Evolutionary conservation across 768 basidiomycete genomes (phyloP).

Genomic region (Boletus pseudo-olivaceus): DNA sequence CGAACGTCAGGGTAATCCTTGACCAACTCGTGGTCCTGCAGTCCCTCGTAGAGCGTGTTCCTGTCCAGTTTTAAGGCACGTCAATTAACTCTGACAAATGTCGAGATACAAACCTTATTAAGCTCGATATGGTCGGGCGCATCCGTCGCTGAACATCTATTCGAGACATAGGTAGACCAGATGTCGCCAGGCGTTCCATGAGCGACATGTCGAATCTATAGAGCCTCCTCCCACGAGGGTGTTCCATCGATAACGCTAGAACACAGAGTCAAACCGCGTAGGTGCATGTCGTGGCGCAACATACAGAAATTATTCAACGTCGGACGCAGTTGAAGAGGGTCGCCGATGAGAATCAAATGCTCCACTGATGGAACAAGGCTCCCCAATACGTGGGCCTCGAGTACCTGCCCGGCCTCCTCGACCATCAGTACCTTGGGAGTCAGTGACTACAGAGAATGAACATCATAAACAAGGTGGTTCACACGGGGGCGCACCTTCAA

Average conservation of each 20-base stretch:
- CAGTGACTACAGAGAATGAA: conserved; percentile 41
- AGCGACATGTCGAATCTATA: conserved; percentile 70
- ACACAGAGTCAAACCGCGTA: not conserved
- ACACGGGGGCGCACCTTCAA: conserved; percentile 42
- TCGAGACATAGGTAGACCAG: conserved; percentile 61
- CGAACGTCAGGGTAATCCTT: conserved; percentile 49
- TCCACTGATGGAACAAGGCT: conserved; percentile 62
- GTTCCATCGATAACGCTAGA: conserved; percentile 68
- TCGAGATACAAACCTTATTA: conserved; percentile 29
- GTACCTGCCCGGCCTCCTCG: conserved; percentile 80
- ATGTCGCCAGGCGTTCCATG: conserved; percentile 66
- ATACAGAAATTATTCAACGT: conserved; percentile 60
- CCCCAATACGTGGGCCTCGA: conserved; percentile 72
- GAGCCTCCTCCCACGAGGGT: conserved; percentile 46
- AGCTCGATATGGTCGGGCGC: conserved; percentile 63
- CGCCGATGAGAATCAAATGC: conserved; percentile 78
- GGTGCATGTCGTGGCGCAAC: conserved; percentile 9
- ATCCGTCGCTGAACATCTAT: conserved; percentile 74
- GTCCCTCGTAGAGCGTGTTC: conserved; percentile 55
- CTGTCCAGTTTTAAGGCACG: conserved; percentile 25
- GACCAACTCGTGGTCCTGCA: conserved; percentile 58
- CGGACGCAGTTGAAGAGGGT: conserved; percentile 72
- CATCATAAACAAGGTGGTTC: not conserved
- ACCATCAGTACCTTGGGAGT: conserved; percentile 62
- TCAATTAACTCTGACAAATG: not conserved